Evolutionary conservation across 345 rosid species (phyloP), one percentile per base, ranked within the genome.

Genomic region (Barbarea vulgaris): DNA sequence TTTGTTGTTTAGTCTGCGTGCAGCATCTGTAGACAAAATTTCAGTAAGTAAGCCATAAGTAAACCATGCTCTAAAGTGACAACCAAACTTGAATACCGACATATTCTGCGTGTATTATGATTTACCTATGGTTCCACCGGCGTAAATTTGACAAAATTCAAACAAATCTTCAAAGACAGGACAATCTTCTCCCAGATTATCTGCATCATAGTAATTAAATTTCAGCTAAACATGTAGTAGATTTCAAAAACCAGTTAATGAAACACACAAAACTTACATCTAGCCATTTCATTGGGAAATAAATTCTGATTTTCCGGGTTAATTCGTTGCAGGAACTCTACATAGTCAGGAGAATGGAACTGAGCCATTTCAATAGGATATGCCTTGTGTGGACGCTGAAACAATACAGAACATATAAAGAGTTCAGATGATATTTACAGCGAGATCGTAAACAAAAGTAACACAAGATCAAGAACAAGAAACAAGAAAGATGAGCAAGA

Each of bases 81-180:
- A 22, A 67, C 25, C 22, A 72, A 60, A 56, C 4, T 41, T 55
- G 15, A 64, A 69, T 39, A 46, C 39, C 11, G 0, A 48, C 27
- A 25, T 11, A n/a, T n/a, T n/a, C n/a, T n/a, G n/a, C n/a, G n/a
- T n/a, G n/a, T n/a, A n/a, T n/a, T n/a, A n/a, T n/a, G n/a, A n/a
- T n/a, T n/a, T n/a, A 90, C 99, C 99, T 87, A 95, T 87, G 11
- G 99, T 95, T 67, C 97, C 98, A 2, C 99, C 99, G 2, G 98
- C 97, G 72, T 95, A 95, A 53, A 95, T 92, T 83, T 92, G 99
- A 81, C 99, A 95, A 81, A 95, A 92, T 67, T 95, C 98, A 70
- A 95, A 95, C 82, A 95, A 68, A 82, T 95, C 92, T 2, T 89
- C 94, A 69, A 95, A 95, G 69, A 95, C 97, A 73, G 99, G 99